Conservation (phyloP, 805 yeast species). For the Candida corydali region DNA sequence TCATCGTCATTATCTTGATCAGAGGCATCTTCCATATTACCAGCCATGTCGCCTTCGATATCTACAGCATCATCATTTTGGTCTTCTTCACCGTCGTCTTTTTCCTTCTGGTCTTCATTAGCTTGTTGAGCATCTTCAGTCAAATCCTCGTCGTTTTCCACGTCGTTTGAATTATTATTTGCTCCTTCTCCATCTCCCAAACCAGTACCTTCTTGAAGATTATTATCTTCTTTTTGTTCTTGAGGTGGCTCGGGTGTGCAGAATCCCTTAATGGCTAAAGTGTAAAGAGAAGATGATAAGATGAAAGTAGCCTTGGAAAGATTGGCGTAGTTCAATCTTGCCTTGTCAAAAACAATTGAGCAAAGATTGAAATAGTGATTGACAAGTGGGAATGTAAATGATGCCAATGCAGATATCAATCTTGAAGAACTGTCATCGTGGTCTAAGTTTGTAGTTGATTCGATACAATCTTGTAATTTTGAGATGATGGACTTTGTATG, state of each 20-base stretch:
- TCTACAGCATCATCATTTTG: slow-evolving; percentile 87
- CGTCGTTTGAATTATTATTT: slow-evolving; percentile 72
- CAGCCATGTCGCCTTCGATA: slow-evolving; percentile 97
- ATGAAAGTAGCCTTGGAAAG: slow-evolving; percentile 60
- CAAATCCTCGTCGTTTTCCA: slow-evolving; percentile 88
- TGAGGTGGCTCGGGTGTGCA: slow-evolving; percentile 84
- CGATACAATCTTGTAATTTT: slow-evolving; percentile 32
- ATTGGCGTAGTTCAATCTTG: slow-evolving; percentile 46
- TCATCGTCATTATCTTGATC: slow-evolving; percentile 59
- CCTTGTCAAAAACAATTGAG: slow-evolving; percentile 37
- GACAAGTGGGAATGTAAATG: slow-evolving; percentile 60
- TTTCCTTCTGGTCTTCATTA: slow-evolving; percentile 67
- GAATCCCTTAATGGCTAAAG: slow-evolving; percentile 76
- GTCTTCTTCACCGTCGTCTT: slow-evolving; percentile 58
- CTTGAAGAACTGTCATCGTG: slow-evolving; percentile 34
- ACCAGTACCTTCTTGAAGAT: slow-evolving; percentile 83
- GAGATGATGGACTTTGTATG: slow-evolving; percentile 33
- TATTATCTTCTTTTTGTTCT: slow-evolving; percentile 52
- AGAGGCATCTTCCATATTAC: slow-evolving; percentile 77
- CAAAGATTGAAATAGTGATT: slow-evolving; percentile 54
- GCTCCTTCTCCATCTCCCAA: slow-evolving; percentile 93
- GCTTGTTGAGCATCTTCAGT: slow-evolving; percentile 73
- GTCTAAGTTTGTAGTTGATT: slow-evolving; percentile 29
- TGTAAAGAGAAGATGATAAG: slow-evolving; percentile 51
- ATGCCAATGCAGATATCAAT: slow-evolving; percentile 43